phyloP scores from a whole-genome alignment of 2,329 filamentous ascomycete species.

The Ophiostoma sp. region DNA sequence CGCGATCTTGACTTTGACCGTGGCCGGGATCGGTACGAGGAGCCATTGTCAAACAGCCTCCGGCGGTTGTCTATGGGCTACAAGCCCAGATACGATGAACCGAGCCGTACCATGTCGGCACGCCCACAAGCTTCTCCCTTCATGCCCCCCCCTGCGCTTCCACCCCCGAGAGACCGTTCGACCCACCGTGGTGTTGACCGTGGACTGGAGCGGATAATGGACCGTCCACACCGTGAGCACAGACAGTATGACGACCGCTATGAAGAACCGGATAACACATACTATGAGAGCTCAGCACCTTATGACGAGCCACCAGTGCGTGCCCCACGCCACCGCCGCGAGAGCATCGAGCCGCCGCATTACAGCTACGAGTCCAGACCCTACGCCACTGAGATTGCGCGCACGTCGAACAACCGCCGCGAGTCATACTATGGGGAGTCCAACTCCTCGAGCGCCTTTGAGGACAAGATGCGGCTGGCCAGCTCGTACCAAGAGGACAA shows the following conservation, averaged over 20 bases:
- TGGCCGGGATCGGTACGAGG: slow-evolving; percentile 39
- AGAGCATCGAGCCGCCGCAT: slow-evolving; percentile 36
- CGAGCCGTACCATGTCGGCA: slow-evolving; percentile 41
- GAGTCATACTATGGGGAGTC: slow-evolving; percentile 41
- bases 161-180: background rate
- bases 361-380: slow-evolving; percentile 36
- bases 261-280: slow-evolving; percentile 35
- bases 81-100: slow-evolving; percentile 39
- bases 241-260: slow-evolving; percentile 36
- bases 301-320: slow-evolving; percentile 31
- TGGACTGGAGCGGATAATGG: background rate
- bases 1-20: slow-evolving; percentile 26
- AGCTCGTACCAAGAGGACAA: slow-evolving; percentile 51
- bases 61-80: slow-evolving; percentile 43
- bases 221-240: background rate
- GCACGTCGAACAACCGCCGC: slow-evolving; percentile 31
- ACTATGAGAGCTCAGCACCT: slow-evolving; percentile 37
- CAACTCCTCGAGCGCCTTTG: slow-evolving; percentile 34
- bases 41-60: slow-evolving; percentile 33
- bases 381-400: slow-evolving; percentile 40
- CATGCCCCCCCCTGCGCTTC: slow-evolving; percentile 30
- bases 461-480: slow-evolving; percentile 43
- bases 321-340: slow-evolving; percentile 31
- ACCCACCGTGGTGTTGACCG: slow-evolving; percentile 2
- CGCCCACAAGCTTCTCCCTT: slow-evolving; percentile 35